Evolutionary conservation across 345 rosid species (phyloP), one percentile per base, ranked within the genome.

Genomic region (Gossypioides kirkii): DNA sequence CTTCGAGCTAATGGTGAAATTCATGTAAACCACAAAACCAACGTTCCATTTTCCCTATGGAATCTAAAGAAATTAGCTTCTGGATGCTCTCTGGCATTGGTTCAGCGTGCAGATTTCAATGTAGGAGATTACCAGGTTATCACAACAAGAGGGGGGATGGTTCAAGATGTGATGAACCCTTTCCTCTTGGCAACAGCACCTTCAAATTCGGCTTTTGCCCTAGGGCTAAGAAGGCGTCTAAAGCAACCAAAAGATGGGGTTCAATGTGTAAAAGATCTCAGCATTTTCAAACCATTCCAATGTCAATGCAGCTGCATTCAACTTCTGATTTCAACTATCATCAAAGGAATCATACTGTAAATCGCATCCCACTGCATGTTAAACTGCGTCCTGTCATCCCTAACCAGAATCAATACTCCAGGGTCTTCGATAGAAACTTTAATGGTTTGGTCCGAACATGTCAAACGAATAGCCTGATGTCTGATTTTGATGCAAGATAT

Each of bases 21-120:
- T 7, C 90, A 89, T 72, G 88, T 90, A 13, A 80, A 78, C 55
- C 91, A 91, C 79, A 89, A 86, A 80, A 85, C 58, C 3, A 74
- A 71, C 1, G 8, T 22, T 53, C 93, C 91, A 6, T 89, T 73
- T 75, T 79, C 76, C 77, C 1, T 45, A 43, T 90, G 91, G 91
- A 80, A 88, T 50, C 79, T 87, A 0, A 76, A 66, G 77, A 84
- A 83, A 75, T 88, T 89, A 23, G 91, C 89, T 26, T 18, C 26
- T 47, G 12, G 8, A 55, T 81, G 77, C 79, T 80, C 42, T 69
- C 80, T 87, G 64, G 74, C 7, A 20, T 71, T 82, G 79, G 41
- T 32, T 5, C 71, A 47, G 2, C 3, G 72, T 58, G 84, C 71
- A 8, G 67, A 77, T 9, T 87, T 87, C 47, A 76, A 77, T 61